Percentiles rank a stretch among this genome's conserved stretches.
phyloP scores from a whole-genome alignment of 306 rosid species.

The Rosa persica region DNA sequence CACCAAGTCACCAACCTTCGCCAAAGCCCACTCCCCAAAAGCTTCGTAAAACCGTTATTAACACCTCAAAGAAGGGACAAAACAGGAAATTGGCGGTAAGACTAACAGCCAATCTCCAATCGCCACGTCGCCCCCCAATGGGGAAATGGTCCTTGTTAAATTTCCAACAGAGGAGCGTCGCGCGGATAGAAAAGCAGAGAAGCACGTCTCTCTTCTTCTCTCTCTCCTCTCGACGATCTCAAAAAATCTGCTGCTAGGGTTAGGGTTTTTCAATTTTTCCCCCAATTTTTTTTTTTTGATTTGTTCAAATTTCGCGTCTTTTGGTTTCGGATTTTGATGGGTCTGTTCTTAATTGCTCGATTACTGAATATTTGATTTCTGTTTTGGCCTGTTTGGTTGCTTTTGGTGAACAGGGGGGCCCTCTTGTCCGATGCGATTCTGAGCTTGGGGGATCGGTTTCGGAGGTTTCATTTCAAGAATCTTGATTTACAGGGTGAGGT shows the following conservation, averaged over 20 bases:
- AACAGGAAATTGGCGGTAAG: constrained; percentile 29
- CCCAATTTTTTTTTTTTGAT: background rate
- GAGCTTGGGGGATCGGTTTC: constrained; percentile 48
- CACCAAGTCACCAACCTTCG: constrained; percentile 20
- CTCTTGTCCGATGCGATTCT: constrained; percentile 51
- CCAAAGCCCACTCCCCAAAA: background rate
- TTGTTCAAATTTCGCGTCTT: background rate
- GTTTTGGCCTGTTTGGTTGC: background rate
- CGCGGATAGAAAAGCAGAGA: constrained; percentile 20
- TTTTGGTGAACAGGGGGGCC: constrained; percentile 20
- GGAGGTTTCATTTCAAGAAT: constrained; percentile 39
- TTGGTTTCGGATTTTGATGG: background rate
- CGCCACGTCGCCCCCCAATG: constrained; percentile 46
- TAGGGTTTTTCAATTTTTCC: constrained; percentile 47
- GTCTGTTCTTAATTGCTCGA: constrained; percentile 4
- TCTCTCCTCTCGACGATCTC: constrained; percentile 53
- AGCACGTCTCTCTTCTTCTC: constrained; percentile 45
- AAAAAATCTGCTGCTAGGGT: constrained; percentile 43
- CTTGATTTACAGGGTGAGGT: constrained; percentile 40
- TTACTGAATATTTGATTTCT: background rate
- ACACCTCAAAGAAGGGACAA: constrained; percentile 24
- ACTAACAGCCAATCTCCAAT: constrained; percentile 26
- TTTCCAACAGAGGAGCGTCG: constrained; percentile 27
- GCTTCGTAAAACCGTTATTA: constrained; percentile 34
- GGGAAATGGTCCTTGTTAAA: constrained; percentile 31